Conservation (phyloP, 257 asterid genomes). For the Solanum sejunctum region DNA sequence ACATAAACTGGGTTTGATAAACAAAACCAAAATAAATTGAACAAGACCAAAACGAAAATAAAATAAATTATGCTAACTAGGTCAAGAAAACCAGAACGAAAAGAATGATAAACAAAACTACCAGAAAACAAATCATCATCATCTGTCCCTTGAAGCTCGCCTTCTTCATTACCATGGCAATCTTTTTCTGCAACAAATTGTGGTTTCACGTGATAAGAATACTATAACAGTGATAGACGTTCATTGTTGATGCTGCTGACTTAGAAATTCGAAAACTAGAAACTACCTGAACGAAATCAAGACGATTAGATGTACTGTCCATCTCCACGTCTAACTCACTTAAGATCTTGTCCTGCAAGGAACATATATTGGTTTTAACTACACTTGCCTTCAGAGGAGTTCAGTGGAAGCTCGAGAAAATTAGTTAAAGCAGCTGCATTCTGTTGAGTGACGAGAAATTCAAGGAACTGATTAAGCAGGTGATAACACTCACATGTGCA, state of each 20-base stretch:
- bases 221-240: neutral
- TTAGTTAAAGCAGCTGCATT: neutral
- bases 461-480: neutral
- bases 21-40: neutral
- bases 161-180: constrained; percentile 90
- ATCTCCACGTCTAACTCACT: constrained; percentile 82
- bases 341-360: constrained; percentile 66
- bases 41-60: neutral
- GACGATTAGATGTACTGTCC: constrained; percentile 94
- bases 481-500: constrained; percentile 41
- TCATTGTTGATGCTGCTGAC: neutral
- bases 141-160: constrained; percentile 88
- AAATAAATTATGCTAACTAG: constrained; percentile 6
- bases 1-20: neutral
- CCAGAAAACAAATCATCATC: constrained; percentile 78
- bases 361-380: neutral
- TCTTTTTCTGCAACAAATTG: constrained; percentile 60
- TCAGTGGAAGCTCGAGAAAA: neutral
- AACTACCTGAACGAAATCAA: constrained; percentile 90
- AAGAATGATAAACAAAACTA: constrained; percentile 61
- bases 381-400: neutral
- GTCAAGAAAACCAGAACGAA: constrained; percentile 86
- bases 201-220: neutral
- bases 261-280: neutral
- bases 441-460: neutral